Base-by-base conservation (phyloP, 2,329 filamentous ascomycete genomes). In the Fusarium pseudonygamai region DNA sequence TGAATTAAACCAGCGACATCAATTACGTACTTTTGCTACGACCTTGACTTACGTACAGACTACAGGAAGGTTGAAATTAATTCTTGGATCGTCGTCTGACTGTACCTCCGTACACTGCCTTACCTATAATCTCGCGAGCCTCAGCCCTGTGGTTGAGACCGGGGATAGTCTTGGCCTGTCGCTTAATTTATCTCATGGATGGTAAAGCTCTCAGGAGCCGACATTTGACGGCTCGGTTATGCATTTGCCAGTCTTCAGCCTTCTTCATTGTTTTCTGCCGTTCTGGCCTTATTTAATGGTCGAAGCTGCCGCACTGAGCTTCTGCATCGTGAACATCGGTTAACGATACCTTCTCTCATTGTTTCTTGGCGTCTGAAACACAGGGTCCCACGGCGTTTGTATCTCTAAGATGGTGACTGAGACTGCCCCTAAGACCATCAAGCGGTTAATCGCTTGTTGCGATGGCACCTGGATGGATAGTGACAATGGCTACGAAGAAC, bases 401-500 rank as follows among this genome's bases (percentile, higher is more conserved):
- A 58, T 46, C 15, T 32, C 45, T 24, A 60, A 16, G 22, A 73
- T 73, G 71, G 22, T 49, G 39, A 49, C 40, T 26, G 46, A 39
- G 16, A 52, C 37, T 28, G 34, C 16, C 28, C 72, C 68, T 15
- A 60, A 53, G 16, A 71, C 72, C 32, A 75, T 69, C 68, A 88
- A 88, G 79, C 84, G 86, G 26, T 80, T 88, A 64, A 84, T 88
- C 28, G 79, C 87, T 28, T 88, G 86, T 69, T 88, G 87, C 73
- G 86, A 88, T 75, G 86, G 87, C 24, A 88, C 86, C 8, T 88
- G 86, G 86, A 85, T 87, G 82, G 85, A 88, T 71, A 85, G 85
- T 43, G 86, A 87, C 76, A 85, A 84, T 55, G 85, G 85, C 50
- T 86, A 84, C 73, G 78, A 81, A 43, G 84, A 85, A 75, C 78